Evolutionary conservation across 805 yeast species (phyloP), one percentile per base, ranked within the genome.

Genomic region (Cyberlindnera mrakii): DNA sequence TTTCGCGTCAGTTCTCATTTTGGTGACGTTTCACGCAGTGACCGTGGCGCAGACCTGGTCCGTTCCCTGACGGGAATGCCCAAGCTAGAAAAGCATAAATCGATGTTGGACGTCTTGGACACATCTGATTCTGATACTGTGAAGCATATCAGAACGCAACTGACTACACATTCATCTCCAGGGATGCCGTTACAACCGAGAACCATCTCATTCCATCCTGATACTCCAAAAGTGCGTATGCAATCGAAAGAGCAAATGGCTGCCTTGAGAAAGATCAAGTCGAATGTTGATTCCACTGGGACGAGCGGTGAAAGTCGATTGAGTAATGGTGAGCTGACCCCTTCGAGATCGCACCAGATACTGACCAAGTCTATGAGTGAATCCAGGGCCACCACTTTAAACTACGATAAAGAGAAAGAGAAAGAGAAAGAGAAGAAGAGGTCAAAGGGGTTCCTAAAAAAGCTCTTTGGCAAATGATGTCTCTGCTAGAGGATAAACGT

Each of bases 21-120:
- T 35, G 48, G 51, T 16, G 64, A 60, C 33, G 62, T 64, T n/a
- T 69, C 70, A 3, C 54, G 48, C 61, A 13, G 33, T 23, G 33
- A 43, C 7, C 68, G 64, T 40, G 65, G 67, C 14, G 71, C 70
- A 0, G 63, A 62, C 32, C 48, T 71, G 16, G 70, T 72, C 25
- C 58, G 75, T 29, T 58, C 68, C 0, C 50, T 71, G 19, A 70
- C 76, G 0, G 75, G 72, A 8, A 20, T 53, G 64, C 59, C 60
- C 3, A 40, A 43, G 15, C 25, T 56, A 3, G 44, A 43, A 25
- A 53, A 49, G 31, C 42, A 42, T 3, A 55, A 49, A 39, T 58
- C 62, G 8, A 52, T 58, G 58, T 42, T 58, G 40, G 60, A 56
- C 42, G 57, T 49, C 5, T 39, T 51, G 30, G 54, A 48, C 4